Base-by-base conservation (phyloP, 2,329 filamentous ascomycete species). In the Chalara sp. region DNA sequence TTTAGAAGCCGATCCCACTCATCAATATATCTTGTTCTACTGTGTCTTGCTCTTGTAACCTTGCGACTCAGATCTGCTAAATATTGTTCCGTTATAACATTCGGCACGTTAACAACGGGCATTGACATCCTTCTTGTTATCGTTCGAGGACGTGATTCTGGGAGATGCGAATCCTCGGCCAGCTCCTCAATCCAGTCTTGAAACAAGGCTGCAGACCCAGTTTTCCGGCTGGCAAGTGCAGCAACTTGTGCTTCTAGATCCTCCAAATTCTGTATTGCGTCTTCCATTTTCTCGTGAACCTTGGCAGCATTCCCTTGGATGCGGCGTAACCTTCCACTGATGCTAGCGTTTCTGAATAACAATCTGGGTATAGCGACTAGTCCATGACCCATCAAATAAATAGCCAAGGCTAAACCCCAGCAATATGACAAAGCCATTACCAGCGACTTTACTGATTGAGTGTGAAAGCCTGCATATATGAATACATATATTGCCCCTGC, bases 371-470 rank as follows among this genome's bases (percentile, higher is more conserved):
- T 87, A 1, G 91, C 87, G 32, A 99, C 93, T 30, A 99, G 76
- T 6, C 93, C 93, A 68, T 99, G 93, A 6, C 93, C 93, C 92
- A 99, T 97, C 40, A 99, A 76, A 64, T 96, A 97, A 55, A 99
- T 96, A 44, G 91, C 93, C 48, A 97, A 76, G 5, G 92, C 76
- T 60, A 99, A 72, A 61, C 91, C 90, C 87, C 91, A 97, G 53
- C 89, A 89, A 68, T 99, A 99, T 37, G 92, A 88, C 53, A 97
- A 74, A 11, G 93, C 92, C 88, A 99, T 96, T 56, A 95, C 78
- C 40, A 95, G 74, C 35, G 81, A 84, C 71, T 95, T 96, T 59
- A 97, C 76, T 0, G 84, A 86, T 2, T 74, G 76, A 53, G 86
- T 78, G 30, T 83, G 79, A 59, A 89, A 83, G 1, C 87, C 87